phyloP scores from a whole-genome alignment of 192 early-diverging fungal species.

The Backusella tarrabulga region DNA sequence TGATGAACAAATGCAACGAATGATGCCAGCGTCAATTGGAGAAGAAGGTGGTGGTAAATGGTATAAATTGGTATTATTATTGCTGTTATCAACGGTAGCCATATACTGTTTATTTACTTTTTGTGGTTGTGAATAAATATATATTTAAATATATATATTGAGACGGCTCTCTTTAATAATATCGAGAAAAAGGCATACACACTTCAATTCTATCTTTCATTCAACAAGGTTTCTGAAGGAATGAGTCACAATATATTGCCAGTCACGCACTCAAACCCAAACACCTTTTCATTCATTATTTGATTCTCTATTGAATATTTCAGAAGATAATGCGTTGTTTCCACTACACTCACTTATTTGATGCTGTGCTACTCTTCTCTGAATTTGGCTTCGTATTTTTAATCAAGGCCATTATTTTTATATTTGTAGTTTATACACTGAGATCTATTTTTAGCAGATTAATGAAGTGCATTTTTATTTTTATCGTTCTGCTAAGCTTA shows the following conservation, averaged over 20 bases:
- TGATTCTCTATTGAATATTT: no score
- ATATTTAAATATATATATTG: background rate
- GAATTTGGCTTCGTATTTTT: background rate
- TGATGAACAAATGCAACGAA: constrained; percentile 92
- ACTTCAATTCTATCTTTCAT: background rate
- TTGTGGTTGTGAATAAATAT: background rate
- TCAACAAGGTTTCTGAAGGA: background rate
- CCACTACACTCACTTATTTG: background rate
- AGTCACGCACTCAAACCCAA: background rate
- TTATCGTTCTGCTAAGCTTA: background rate
- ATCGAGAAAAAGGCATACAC: background rate
- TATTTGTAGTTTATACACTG: background rate
- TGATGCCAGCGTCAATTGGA: constrained; percentile 80
- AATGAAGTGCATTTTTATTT: background rate
- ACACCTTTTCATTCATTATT: no score
- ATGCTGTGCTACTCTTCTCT: background rate
- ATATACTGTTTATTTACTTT: background rate
- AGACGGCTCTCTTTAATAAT: background rate
- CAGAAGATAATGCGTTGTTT: background rate
- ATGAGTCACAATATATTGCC: background rate
- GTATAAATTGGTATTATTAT: background rate
- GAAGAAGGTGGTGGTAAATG: background rate
- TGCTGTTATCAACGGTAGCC: background rate
- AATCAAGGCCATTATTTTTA: background rate
- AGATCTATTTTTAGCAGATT: background rate